Evolutionary conservation across 164 flowering plant species (phyloP), one percentile per base, ranked within the genome.

Genomic region (Santalum album): DNA sequence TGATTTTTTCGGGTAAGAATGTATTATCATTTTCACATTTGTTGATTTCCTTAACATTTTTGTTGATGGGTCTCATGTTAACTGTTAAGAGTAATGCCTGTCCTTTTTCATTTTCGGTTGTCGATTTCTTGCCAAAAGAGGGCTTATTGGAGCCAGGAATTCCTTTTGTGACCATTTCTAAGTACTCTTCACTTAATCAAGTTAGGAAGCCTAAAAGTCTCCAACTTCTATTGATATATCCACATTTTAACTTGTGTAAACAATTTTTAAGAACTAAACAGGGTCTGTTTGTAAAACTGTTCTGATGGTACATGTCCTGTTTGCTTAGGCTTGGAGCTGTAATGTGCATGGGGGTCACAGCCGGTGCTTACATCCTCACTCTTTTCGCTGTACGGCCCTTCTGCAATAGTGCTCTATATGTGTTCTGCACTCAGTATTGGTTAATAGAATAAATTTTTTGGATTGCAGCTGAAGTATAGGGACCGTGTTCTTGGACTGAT

Each of bases 321-420:
- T 16, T 50, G 51, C 29, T 45, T 65, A 82, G 88, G 59, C 76
- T 82, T 60, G 81, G 72, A 58, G 69, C 75, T 27, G 88, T 82
- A 22, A 82, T 82, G 83, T 82, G 83, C 64, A 65, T 82, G 72
- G 88, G 88, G 25, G 88, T 76, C 40, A 80, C 85, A 40, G 83
- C 81, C 48, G 88, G 88, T 47, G 88, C 88, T 45, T 78, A 81
- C 64, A 59, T 81, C 61, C 77, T 81, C 58, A 78, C 78, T n/a
- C 69, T 81, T 24, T 81, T 81, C 54, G 83, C 83, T 4, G 84
- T 79, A 65, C 12, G 79, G 69, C 27, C 34, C 45, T 21, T 39
- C 22, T 49, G 25, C 6, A 22, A 20, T 25, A 17, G 17, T 4
- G 4, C 6, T 29, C 4, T 29, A 29, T 29, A 29, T 29, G 34